Evolutionary conservation across 345 rosid species (phyloP).

Genomic region (Chamaenerion angustifolium): DNA sequence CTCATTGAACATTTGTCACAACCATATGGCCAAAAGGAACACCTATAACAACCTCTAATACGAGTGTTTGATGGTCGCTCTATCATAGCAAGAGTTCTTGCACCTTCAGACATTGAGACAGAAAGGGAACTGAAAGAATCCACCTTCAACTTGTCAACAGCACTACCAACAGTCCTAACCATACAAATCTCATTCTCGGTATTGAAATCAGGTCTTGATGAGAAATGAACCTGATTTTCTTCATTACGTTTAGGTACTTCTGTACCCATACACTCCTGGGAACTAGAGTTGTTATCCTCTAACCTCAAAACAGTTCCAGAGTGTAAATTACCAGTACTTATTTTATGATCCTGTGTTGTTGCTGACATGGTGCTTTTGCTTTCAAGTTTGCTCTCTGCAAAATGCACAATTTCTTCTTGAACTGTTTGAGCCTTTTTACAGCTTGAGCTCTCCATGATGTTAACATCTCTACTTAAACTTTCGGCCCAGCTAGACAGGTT

Average conservation of each 20-base stretch:
- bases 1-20: too few species aligned
- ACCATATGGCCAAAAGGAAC: too few species aligned
- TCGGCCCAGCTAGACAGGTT: conserved; percentile 59
- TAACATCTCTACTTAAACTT: conserved; percentile 41
- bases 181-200: conserved; percentile 19
- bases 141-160: conserved; percentile 20
- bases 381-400: conserved; percentile 32
- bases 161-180: conserved; percentile 20
- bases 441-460: conserved; percentile 25
- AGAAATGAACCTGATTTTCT: conserved; percentile 17
- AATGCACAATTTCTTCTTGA: conserved; percentile 24
- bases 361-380: conserved; percentile 17
- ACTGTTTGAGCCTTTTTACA: conserved; percentile 25
- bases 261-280: too few species aligned
- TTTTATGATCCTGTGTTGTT: conserved; percentile 17
- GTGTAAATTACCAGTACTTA: conserved; percentile 15
- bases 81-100: conserved; percentile 13
- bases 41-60: conserved; percentile 15
- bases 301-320: conserved; percentile 20
- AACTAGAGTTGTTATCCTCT: conserved; percentile 19
- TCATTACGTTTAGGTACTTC: conserved; percentile 6
- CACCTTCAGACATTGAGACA: conserved; percentile 25
- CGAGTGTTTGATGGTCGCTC: conserved; percentile 18
- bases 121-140: conserved; percentile 21
- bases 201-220: conserved; percentile 19